Evolutionary conservation across 2,329 filamentous ascomycete genomes (phyloP), one percentile per base, ranked within the genome.

Genomic region (Fonsecaea multimorphosa): DNA sequence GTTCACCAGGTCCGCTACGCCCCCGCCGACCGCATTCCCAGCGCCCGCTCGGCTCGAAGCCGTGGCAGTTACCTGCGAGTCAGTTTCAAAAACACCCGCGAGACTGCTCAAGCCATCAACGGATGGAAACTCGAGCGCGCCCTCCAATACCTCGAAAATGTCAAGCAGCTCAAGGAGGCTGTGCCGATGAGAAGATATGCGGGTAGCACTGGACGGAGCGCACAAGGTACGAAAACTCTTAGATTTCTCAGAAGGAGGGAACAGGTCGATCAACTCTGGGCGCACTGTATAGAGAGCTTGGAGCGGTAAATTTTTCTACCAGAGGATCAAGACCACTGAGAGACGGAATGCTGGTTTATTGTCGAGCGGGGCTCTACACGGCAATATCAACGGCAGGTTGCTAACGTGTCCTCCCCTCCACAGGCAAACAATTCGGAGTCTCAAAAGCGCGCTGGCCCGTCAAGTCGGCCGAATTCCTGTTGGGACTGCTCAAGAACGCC

Each of bases 61-160:
- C 93, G 95, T 85, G 95, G 96, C 84, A 93, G 93, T 82, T 99
- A 98, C 88, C 91, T 99, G 78, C 93, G 95, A 82, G 94, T 98
- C 77, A 96, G 92, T 77, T 99, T 97, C 92, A 99, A 99, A 91
- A 99, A 99, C 90, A 99, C 95, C 82, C 93, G 95, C 80, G 96
- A 99, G 88, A 97, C 94, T 75, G 95, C 96, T 73, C 95, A 98
- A 87, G 93, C 93, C 78, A 97, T 99, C 89, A 98, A 95, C 85
- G 94, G 94, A 85, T 97, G 93, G 93, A 97, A 97, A 87, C 82
- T 98, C 80, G 87, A 92, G 85, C 93, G 95, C 80, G 95, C 95
- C 78, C 85, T 97, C 76, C 89, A 89, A 81, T 99, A 96, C 90
- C 92, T 99, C 80, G 92, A 97, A 87, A 98, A 99, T 84, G 95